Base-by-base conservation (phyloP, 768 basidiomycete genomes). In the Pholiota molesta region DNA sequence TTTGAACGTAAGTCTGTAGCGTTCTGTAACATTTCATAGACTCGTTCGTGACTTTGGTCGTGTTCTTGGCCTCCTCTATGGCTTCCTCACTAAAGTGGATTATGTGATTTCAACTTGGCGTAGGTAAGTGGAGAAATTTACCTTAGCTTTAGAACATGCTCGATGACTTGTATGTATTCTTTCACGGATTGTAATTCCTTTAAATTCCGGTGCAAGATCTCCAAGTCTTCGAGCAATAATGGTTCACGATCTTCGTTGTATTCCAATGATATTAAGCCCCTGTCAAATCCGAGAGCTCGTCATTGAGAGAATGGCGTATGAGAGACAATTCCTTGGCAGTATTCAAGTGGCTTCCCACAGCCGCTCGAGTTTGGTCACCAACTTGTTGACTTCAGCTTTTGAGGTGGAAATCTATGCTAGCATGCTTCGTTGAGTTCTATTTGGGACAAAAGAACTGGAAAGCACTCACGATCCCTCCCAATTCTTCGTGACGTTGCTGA, bases 211-310 rank as follows among this genome's bases (percentile, higher is more conserved):
- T 96, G 93, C 65, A 96, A 74, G 0, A 81, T 83, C 70, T 97
- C 92, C 62, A 98, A 79, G 49, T 92, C 90, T 72, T 95, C 91
- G 10, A 97, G 78, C 5, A 99, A 75, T 0, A 89, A 93, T 3
- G 88, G 78, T 45, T 75, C 66, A n/a, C 72, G 75, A 10, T 81
- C 79, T 47, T 77, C 80, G 14, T 79, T 81, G 11, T 79, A 77
- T 29, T 85, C 65, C 2, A 83, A 78, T 1, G 89, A 89, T 52
- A 86, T 78, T 44, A 97, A 78, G 55, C 89, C 85, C 55, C 80
- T 5, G 86, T 84, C 29, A 97, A 76, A 61, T 84, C 83, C 13
- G 86, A 78, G 11, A 96, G 79, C 71, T 95, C 90, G 69, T 97
- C 94, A 16, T 86, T 83, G 19, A 96, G 77, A 1, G 84, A 85